These are phyloP conservation scores for Penicillium griseofulvum DNA, from an alignment of 2,329 filamentous ascomycete genomes.

Conservation along the genomic window DNA sequence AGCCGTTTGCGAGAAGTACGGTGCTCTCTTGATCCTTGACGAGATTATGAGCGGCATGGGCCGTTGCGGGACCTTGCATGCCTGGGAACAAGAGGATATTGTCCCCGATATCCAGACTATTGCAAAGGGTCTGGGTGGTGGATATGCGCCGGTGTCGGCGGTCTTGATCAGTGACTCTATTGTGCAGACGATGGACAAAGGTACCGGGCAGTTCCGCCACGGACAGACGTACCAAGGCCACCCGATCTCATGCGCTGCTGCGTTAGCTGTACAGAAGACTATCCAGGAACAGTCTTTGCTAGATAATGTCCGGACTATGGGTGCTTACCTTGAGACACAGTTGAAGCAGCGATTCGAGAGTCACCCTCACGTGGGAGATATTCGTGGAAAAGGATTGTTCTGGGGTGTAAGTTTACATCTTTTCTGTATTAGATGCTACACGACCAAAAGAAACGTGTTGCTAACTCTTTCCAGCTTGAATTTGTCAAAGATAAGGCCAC, in stretches of 20 bases:
- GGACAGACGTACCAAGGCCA: constrained; percentile 63
- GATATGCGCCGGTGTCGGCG: constrained; percentile 56
- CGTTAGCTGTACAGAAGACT: constrained; percentile 61
- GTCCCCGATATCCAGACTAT: constrained; percentile 60
- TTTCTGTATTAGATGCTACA: neutral
- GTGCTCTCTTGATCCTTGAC: constrained; percentile 73
- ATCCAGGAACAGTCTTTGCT: constrained; percentile 59
- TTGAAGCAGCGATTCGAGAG: constrained; percentile 46
- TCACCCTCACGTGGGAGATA: constrained; percentile 55
- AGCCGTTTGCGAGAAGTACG: constrained; percentile 66
- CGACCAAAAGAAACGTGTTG: neutral
- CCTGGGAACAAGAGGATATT: constrained; percentile 59
- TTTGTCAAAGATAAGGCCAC: constrained; percentile 56
- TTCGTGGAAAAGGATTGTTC: constrained; percentile 59
- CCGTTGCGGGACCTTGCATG: constrained; percentile 57
- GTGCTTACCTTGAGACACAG: constrained; percentile 41
- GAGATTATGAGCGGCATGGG: constrained; percentile 70
- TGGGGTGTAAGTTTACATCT: constrained; percentile 52
- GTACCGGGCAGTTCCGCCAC: constrained; percentile 53
- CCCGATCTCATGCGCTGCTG: constrained; percentile 55
- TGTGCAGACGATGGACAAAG: constrained; percentile 48
- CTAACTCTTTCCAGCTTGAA: constrained; percentile 45
- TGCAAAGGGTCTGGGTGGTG: constrained; percentile 59
- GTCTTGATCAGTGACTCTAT: constrained; percentile 53
- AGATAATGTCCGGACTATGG: constrained; percentile 57